These are phyloP conservation scores for Hanseniaspora pseudoguilliermondii DNA, from an alignment of 805 yeast species.

Conservation along the genomic window DNA sequence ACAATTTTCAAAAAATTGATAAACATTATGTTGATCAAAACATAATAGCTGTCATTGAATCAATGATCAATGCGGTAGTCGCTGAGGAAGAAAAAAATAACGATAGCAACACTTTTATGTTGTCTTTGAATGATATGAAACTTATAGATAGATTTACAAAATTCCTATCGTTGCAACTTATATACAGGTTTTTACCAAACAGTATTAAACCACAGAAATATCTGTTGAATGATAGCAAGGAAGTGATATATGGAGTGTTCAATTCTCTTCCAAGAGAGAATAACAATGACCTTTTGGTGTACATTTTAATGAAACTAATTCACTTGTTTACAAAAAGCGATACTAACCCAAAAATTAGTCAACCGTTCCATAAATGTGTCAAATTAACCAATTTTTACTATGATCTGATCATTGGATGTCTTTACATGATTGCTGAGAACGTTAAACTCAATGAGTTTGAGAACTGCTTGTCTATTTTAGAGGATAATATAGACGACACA, in stretches of 20 bases:
- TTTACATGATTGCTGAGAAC: slow-evolving; percentile 26
- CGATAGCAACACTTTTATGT: slow-evolving; percentile 21
- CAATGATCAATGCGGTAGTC: neutral
- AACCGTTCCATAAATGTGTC: slow-evolving; percentile 36
- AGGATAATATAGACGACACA: slow-evolving; percentile 45
- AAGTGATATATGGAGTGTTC: slow-evolving; percentile 42
- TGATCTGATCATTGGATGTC: slow-evolving; percentile 40
- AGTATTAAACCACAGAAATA: slow-evolving; percentile 2
- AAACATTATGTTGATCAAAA: neutral
- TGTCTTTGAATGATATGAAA: slow-evolving; percentile 78
- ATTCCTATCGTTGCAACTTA: slow-evolving; percentile 54
- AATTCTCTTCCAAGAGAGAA: slow-evolving; percentile 21
- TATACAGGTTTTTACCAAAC: slow-evolving; percentile 47
- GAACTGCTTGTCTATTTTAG: slow-evolving; percentile 15
- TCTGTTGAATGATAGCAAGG: slow-evolving; percentile 50
- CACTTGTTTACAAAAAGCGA: neutral
- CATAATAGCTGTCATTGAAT: neutral
- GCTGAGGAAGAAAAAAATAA: neutral
- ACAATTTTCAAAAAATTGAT: neutral
- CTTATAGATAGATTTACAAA: slow-evolving; percentile 53
- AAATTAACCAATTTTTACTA: slow-evolving; percentile 56
- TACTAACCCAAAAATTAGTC: slow-evolving; percentile 18
- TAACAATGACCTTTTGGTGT: neutral
- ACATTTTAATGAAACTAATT: neutral
- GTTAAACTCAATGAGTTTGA: slow-evolving; percentile 18